A percentile compares a stretch with the other conserved stretches of the same genome.
These are phyloP conservation scores for Dioszegia crocea DNA, from an alignment of 768 basidiomycete species.

Conservation along the genomic window DNA sequence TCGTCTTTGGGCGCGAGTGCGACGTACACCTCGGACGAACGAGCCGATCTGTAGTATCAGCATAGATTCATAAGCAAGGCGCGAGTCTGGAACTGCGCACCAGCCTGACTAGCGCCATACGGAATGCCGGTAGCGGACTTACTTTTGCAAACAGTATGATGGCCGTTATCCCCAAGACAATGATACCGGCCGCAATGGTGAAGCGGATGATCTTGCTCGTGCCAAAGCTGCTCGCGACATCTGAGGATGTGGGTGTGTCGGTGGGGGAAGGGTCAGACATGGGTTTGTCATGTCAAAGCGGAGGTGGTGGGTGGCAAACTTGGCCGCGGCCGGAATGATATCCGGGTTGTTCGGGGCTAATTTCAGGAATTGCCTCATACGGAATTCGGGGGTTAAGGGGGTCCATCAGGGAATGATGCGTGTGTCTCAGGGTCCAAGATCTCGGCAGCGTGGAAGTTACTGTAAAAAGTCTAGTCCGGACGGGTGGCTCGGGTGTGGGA, in stretches of 20 bases:
- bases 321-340: background rate
- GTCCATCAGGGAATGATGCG: background rate
- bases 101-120: no score
- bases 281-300: background rate
- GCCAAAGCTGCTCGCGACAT: constrained; percentile 20
- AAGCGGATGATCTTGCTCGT: constrained; percentile 40
- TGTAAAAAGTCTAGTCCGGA: no score
- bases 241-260: background rate
- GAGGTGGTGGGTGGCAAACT: background rate
- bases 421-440: background rate
- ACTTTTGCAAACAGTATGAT: constrained; percentile 42
- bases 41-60: constrained; percentile 4
- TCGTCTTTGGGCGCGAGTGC: constrained; percentile 12
- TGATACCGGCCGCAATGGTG: constrained; percentile 39
- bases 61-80: background rate
- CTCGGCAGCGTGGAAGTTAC: no score
- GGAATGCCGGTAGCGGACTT: constrained; percentile 1
- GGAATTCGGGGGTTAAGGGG: background rate
- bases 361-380: background rate
- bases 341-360: background rate
- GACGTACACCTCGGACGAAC: constrained; percentile 21
- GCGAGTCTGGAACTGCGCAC: background rate
- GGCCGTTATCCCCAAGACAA: constrained; percentile 30
- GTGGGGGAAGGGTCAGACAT: background rate
- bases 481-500: no score